Evolutionary conservation across 768 basidiomycete genomes (phyloP), one percentile per base, ranked within the genome.

Genomic region (Naganishia antarctica): DNA sequence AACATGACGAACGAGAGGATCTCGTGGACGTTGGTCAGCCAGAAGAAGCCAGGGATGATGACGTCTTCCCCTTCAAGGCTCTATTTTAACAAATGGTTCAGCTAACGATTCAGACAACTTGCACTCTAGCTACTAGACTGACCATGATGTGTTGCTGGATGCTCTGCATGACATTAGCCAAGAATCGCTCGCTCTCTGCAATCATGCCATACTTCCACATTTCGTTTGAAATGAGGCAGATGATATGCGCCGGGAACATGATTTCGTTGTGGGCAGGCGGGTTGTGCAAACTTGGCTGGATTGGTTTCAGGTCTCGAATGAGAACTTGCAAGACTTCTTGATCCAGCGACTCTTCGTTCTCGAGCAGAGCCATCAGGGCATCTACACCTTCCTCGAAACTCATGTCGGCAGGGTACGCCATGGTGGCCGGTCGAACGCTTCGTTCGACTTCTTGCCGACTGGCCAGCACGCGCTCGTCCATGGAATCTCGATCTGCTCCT

Each of bases 141-240:
- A 92, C 96, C 92, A 98, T 97, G 69, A 98, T 92, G 79, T 98
- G 91, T 26, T 87, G 83, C 80, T 99, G 96, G 64, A 99, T 88
- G 2, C 87, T 89, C 78, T 97, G 93, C 94, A 98, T 98, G 62
- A 98, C 90, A 75, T 94, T 98, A 37, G 96, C 96, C 64, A 99
- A 81, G 84, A 99, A 98, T 50, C 93, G 83, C 78, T 98, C 96
- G 80, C 91, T 94, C 79, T 99, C 96, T 16, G 86, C 83, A 69
- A 98, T 97, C 69, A 99, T 84, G 51, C 93, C 91, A 72, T 94
- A 92, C 79, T 96, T 97, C 96, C 96, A 98, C 96, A 99, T 99
- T 79, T 98, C 96, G 78, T 99, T 99, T n/a, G 92, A 94, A 69
- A 96, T 87, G 49, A 98, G 81, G 74, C 89, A 91, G 79, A 99